phyloP scores from a whole-genome alignment of 352 stramenopile species.

The Pythium sp. region DNA sequence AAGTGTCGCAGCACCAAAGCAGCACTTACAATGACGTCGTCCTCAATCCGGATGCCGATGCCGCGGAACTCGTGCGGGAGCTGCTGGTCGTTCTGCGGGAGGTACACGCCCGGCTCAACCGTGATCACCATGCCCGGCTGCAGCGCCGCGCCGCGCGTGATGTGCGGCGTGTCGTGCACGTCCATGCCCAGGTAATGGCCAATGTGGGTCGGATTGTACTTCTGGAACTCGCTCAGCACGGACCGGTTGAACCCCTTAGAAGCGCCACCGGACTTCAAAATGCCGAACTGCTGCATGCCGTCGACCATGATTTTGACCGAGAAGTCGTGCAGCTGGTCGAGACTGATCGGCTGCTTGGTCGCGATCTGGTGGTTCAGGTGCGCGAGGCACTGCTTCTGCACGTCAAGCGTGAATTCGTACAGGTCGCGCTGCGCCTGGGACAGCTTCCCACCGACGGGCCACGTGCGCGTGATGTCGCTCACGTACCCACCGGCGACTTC shows the following conservation, averaged over 20 bases:
- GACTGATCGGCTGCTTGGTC: constrained; percentile 44
- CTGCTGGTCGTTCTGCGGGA: constrained; percentile 68
- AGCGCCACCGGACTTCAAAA: constrained; percentile 34
- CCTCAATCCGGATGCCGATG: constrained; percentile 84
- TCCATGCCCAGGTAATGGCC: constrained; percentile 85
- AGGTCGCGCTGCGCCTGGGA: constrained; percentile 48
- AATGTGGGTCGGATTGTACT: constrained; percentile 87
- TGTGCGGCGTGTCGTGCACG: constrained; percentile 76
- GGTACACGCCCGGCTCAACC: constrained; percentile 79
- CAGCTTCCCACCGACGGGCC: constrained; percentile 49
- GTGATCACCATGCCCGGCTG: constrained; percentile 80
- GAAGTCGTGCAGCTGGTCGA: constrained; percentile 76
- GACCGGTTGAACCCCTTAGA: constrained; percentile 23
- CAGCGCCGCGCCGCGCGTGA: constrained; percentile 54
- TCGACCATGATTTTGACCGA: constrained; percentile 72
- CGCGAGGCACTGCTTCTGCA: constrained; percentile 70
- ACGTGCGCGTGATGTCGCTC: constrained; percentile 84
- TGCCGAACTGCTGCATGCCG: constrained; percentile 56
- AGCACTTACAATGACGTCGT: constrained; percentile 73
- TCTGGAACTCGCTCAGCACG: constrained; percentile 57
- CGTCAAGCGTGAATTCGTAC: constrained; percentile 78
- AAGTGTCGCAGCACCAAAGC: background rate
- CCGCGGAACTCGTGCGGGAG: constrained; percentile 73
- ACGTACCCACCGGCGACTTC: constrained; percentile 77
- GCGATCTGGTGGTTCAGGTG: constrained; percentile 49